These are phyloP conservation scores for Vitis amurensis DNA, from an alignment of 164 flowering plant genomes.

Conservation along the genomic window DNA sequence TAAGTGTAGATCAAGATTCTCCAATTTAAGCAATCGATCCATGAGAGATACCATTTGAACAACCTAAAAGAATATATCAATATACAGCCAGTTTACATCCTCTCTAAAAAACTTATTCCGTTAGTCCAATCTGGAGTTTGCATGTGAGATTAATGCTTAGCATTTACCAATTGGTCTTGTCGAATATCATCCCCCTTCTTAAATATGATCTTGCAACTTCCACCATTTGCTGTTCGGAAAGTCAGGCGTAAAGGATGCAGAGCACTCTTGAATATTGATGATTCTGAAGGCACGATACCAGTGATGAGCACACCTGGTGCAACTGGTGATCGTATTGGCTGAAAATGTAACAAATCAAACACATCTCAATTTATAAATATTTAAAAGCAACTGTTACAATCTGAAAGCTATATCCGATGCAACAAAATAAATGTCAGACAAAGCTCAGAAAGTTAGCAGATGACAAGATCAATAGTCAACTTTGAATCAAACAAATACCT, in stretches of 20 bases:
- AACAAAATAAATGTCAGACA: conserved; percentile 3
- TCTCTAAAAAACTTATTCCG: no score
- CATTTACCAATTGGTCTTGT: conserved; percentile 93
- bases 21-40: conserved; percentile 95
- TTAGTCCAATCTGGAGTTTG: no score
- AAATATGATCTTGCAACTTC: conserved; percentile 82
- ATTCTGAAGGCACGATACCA: conserved; percentile 95
- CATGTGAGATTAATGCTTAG: neutral
- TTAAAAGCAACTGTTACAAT: neutral
- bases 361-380: neutral
- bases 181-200: conserved; percentile 99
- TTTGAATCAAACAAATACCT: conserved; percentile 48
- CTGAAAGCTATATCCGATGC: neutral
- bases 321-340: conserved; percentile 96
- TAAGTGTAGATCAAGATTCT: conserved; percentile 92
- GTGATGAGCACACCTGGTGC: conserved; percentile 77
- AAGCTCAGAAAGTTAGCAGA: neutral
- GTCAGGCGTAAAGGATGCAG: conserved; percentile 91
- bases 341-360: conserved; percentile 19
- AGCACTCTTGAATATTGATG: conserved; percentile 92
- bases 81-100: neutral
- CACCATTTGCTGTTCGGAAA: conserved; percentile 79
- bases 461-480: neutral
- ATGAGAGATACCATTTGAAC: conserved; percentile 98
- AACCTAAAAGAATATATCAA: conserved; percentile 53